Base-by-base conservation (phyloP, 2,329 filamentous ascomycete species). In the Penicillium verrucosum region DNA sequence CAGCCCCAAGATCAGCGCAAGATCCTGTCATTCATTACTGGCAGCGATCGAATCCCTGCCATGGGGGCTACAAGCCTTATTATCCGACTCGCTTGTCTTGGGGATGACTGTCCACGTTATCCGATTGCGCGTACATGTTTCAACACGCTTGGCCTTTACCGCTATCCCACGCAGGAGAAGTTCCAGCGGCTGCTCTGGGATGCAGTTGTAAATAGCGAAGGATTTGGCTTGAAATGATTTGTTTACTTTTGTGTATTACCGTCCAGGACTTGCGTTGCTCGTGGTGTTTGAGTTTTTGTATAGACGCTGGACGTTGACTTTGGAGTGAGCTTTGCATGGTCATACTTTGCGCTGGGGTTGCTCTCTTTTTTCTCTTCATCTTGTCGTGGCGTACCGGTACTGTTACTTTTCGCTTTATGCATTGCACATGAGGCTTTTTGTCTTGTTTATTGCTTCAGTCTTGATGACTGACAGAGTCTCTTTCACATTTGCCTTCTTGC, bases 81-180 rank as follows among this genome's bases (percentile, higher is more conserved):
- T 8, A 89, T 97, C 60, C 86, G 88, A 62, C 78, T 96, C 51
- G 82, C 84, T 14, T 92, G 89, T 68, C 80, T 92, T 0, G 91
- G 90, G 0, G 84, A 89, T 41, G 89, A 95, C 66, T 80, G 81
- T 57, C 81, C 84, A 37, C 81, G 92, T 60, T 96, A 89, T 70
- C 92, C 92, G 1, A 89, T 90, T 21, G 92, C 92, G 18, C 83
- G 92, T 67, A 97, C 92, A 8, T 97, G 92, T 73, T 97, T 97
- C 76, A 96, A 96, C 71, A 85, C 87, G 72, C 69, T 97, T 61
- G 86, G 88, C 5, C 76, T 97, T 56, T 93, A 88, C 76, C 82
- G 85, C 44, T 96, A 93, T 73, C 70, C 74, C 36, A 85, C 83
- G 4, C 84, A 81, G 64, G 81, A 86, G 68, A 86, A 83, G 63